phyloP scores from a whole-genome alignment of 176 grass and related monocot genomes.

The Phyllostachys edulis region DNA sequence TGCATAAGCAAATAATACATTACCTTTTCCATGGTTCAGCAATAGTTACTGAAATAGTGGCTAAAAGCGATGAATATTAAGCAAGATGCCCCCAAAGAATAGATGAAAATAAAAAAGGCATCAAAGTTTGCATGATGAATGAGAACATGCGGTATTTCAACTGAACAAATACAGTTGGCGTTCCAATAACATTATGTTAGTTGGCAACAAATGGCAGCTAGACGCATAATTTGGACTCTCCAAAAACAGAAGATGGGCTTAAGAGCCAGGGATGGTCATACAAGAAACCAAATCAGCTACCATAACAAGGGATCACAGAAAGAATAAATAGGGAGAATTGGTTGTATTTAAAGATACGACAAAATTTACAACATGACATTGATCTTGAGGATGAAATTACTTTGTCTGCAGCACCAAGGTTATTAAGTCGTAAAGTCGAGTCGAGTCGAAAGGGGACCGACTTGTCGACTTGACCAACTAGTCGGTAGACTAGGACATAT shows the following conservation, averaged over 20 bases:
- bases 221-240: neutral
- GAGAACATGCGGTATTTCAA: neutral
- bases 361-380: neutral
- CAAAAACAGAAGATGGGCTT: neutral
- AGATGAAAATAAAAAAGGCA: neutral
- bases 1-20: slow-evolving; percentile 47
- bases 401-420: neutral
- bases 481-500: too few species aligned
- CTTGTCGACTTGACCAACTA: too few species aligned
- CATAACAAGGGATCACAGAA: neutral
- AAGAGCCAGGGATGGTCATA: neutral
- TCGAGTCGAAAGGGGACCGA: too few species aligned
- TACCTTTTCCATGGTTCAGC: neutral
- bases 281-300: neutral
- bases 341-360: neutral
- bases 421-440: too few species aligned
- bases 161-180: neutral
- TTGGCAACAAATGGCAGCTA: neutral
- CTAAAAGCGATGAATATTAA: slow-evolving; percentile 9
- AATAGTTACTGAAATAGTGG: neutral
- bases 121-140: neutral
- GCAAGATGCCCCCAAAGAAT: neutral
- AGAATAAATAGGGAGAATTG: neutral
- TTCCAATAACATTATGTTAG: neutral
- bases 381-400: neutral